Base-by-base conservation (phyloP, 2,329 filamentous ascomycete species). In the Teratosphaeria zuluensis region DNA sequence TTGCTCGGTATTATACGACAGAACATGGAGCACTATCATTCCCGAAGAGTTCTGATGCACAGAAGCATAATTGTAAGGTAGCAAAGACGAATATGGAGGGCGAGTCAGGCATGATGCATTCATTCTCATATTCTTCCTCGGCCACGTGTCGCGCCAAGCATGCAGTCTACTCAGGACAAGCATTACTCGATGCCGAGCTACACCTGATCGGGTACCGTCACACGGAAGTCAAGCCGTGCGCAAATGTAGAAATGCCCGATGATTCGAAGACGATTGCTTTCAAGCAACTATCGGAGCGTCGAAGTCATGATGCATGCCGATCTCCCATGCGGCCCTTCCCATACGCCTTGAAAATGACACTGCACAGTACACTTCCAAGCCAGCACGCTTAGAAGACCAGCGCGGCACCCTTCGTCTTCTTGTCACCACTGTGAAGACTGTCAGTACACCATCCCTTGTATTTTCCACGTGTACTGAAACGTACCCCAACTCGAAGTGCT, bases 331-430 rank as follows among this genome's bases (percentile, higher is more conserved):
- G 42, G 52, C 31, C 55, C 54, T 32, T 21, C 58, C 65, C 64
- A 57, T 65, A 65, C 67, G 67, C 67, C 66, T 56, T 60, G 52
- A 61, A 46, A 57, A 66, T 61, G 60, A 66, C 62, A 58, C 63
- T 57, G 52, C 52, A 35, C 28, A 35, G 52, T 21, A 53, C 28
- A 53, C 14, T 30, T n/a, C 32, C 28, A 31, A 30, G 52, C 52
- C 35, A 51, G 80, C 74, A 76, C 80, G 84, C 81, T 87, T 96
- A 99, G 86, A 99, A 99, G 75, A 99, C 94, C 76, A 99, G 87
- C 80, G 94, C 94, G 74, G 94, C 94, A 88, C 94, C 94, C 91
- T 99, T 99, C 74, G 94, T 99, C 90, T 99, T 99, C 92, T 99
- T 99, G 88, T 99, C 94, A 86, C 94, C 94, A 87, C 94, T 95